phyloP scores from a whole-genome alignment of 805 yeast genomes.

The Kuraishia ogatae region DNA sequence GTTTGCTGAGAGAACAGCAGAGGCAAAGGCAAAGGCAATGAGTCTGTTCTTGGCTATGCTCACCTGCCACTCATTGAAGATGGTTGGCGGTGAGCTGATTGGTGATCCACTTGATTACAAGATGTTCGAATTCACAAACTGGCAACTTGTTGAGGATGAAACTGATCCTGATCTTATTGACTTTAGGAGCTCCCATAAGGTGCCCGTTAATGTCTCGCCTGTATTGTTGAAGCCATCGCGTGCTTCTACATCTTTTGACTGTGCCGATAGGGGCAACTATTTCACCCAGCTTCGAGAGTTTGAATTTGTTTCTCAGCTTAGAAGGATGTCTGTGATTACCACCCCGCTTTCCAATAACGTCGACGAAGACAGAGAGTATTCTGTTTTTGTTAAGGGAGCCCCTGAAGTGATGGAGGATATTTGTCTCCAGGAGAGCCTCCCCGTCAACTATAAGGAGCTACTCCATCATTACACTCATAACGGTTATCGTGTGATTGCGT shows the following conservation, averaged over 20 bases:
- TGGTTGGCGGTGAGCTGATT: conserved; percentile 67
- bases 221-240: conserved; percentile 37
- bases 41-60: conserved; percentile 40
- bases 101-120: conserved; percentile 94
- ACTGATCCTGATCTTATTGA: conserved; percentile 21
- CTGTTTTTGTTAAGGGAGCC: conserved; percentile 83
- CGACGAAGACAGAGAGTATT: conserved; percentile 11
- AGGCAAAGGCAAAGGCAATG: conserved; percentile 17
- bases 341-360: conserved; percentile 24
- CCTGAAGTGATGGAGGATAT: conserved; percentile 86
- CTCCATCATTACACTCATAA: conserved; percentile 83
- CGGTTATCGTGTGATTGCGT: conserved; percentile 93
- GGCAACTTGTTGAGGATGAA: conserved; percentile 68
- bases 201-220: conserved; percentile 35
- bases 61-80: conserved; percentile 81
- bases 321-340: conserved; percentile 86
- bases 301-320: conserved; percentile 76
- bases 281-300: conserved; percentile 40
- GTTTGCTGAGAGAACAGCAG: conserved; percentile 1
- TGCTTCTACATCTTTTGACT: conserved; percentile 9
- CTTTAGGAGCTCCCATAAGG: conserved; percentile 16
- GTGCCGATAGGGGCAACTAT: conserved; percentile 17
- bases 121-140: conserved; percentile 85
- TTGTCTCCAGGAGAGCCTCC: conserved; percentile 65
- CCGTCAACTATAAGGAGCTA: conserved; percentile 62